Conservation (phyloP, 768 basidiomycete genomes). For the Rubroboletus pulcherrimus region DNA sequence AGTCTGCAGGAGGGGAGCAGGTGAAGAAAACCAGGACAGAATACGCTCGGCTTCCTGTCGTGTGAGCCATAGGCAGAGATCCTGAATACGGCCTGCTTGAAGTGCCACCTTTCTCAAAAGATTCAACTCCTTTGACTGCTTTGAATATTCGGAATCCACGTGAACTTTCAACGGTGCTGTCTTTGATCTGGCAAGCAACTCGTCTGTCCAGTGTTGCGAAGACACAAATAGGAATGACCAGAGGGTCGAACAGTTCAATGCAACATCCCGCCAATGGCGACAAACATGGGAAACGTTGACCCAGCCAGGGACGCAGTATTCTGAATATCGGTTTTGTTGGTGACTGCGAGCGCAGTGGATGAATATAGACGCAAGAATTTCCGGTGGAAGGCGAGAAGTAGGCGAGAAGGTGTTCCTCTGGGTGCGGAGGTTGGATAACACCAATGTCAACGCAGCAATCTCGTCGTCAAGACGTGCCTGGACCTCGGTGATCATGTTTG, state of each 20-base stretch:
- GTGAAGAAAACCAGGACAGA: conserved; percentile 19
- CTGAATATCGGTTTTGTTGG: not conserved
- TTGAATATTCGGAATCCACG: conserved; percentile 26
- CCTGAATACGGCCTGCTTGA: conserved; percentile 33
- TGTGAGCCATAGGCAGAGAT: conserved; percentile 28
- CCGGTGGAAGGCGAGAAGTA: conserved; percentile 21
- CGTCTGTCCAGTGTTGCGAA: conserved; percentile 36
- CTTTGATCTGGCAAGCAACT: conserved; percentile 45
- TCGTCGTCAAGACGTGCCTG: conserved; percentile 19
- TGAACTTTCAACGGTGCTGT: conserved; percentile 29
- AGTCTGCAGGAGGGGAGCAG: conserved; percentile 33
- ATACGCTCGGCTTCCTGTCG: conserved; percentile 23
- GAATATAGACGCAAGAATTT: conserved; percentile 22
- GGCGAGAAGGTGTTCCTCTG: conserved; percentile 15
- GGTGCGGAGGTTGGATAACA: conserved; percentile 15
- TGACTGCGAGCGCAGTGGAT: conserved; percentile 5
- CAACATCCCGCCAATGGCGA: conserved; percentile 42
- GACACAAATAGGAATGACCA: conserved; percentile 38
- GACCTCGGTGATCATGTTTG: not conserved
- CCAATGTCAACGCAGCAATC: conserved; percentile 9
- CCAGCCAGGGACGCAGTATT: conserved; percentile 16
- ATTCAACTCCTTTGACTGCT: conserved; percentile 24
- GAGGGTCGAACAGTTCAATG: conserved; percentile 37
- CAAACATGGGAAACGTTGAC: conserved; percentile 24
- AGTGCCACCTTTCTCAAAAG: conserved; percentile 31